phyloP scores from a whole-genome alignment of 1,284 basidiomycete species.

The Ceratorhiza oryzae-sativae region DNA sequence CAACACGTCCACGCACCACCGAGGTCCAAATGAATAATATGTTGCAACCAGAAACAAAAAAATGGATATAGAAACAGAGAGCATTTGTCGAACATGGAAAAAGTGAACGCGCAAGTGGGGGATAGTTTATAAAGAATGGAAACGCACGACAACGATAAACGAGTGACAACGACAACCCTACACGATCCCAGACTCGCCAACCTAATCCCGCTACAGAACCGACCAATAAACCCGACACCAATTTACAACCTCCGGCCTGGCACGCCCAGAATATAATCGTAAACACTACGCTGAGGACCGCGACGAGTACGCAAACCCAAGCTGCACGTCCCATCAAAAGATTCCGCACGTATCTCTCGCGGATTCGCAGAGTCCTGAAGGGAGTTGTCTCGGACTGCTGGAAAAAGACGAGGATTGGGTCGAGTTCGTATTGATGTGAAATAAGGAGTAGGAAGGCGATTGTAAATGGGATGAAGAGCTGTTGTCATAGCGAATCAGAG shows the following conservation, averaged over 20 bases:
- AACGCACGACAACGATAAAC: not conserved
- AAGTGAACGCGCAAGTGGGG: not conserved
- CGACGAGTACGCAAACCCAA: constrained; percentile 80
- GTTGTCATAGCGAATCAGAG: constrained; percentile 39
- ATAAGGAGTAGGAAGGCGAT: constrained; percentile 88
- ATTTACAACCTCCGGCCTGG: constrained; percentile 60
- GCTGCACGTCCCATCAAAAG: constrained; percentile 85
- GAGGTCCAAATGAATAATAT: too few relatives aligned
- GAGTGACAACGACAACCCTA: not conserved
- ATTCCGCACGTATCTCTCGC: constrained; percentile 91
- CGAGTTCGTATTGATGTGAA: constrained; percentile 95
- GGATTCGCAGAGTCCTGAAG: constrained; percentile 87
- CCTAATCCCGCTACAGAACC: not conserved
- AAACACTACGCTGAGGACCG: constrained; percentile 72
- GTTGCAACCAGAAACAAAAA: not conserved
- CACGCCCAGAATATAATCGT: constrained; percentile 92
- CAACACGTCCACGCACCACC: not conserved
- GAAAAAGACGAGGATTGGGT: constrained; percentile 87
- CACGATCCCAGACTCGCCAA: not conserved
- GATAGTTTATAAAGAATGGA: not conserved
- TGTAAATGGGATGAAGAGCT: constrained; percentile 96
- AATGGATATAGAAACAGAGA: constrained; percentile 16
- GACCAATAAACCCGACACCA: not conserved
- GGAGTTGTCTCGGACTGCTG: constrained; percentile 89
- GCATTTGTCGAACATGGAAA: not conserved